These are phyloP conservation scores for Polytrichum commune DNA, from an alignment of 225 moss, liverwort and hornwort species.

Conservation along the genomic window DNA sequence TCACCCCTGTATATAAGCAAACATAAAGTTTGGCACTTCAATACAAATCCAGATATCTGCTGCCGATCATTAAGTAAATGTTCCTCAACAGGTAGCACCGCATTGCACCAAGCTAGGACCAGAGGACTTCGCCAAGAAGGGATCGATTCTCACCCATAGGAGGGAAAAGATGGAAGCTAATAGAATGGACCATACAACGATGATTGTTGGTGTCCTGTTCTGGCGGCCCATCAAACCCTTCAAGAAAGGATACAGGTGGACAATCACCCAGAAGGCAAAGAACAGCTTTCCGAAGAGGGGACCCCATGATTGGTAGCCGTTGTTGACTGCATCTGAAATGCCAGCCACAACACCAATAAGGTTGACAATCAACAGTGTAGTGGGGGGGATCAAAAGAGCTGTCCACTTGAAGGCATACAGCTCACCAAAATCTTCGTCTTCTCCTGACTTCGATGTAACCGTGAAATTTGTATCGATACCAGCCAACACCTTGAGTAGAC, in stretches of 20 bases:
- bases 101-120: conserved; percentile 70
- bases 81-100: conserved; percentile 66
- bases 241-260: conserved; percentile 95
- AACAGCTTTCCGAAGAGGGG: conserved; percentile 95
- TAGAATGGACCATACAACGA: conserved; percentile 95
- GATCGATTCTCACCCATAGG: conserved; percentile 84
- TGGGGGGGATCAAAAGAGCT: conserved; percentile 81
- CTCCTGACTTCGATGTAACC: conserved; percentile 79
- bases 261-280: conserved; percentile 99
- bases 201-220: conserved; percentile 87
- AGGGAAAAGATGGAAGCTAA: conserved; percentile 96
- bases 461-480: conserved; percentile 93
- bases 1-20: no score
- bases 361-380: conserved; percentile 81
- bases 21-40: no score
- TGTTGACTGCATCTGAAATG: conserved; percentile 89
- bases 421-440: conserved; percentile 83
- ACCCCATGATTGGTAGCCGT: conserved; percentile 88
- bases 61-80: conserved; percentile 17
- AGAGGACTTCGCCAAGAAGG: conserved; percentile 57
- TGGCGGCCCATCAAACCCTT: conserved; percentile 97
- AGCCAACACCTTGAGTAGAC: conserved; percentile 88
- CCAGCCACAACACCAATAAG: conserved; percentile 90
- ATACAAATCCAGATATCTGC: not conserved
- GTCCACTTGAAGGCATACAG: conserved; percentile 88